Percentiles rank a stretch among this genome's conserved stretches.
phyloP scores from a whole-genome alignment of 768 basidiomycete species.

The Kwoniella shandongensis region DNA sequence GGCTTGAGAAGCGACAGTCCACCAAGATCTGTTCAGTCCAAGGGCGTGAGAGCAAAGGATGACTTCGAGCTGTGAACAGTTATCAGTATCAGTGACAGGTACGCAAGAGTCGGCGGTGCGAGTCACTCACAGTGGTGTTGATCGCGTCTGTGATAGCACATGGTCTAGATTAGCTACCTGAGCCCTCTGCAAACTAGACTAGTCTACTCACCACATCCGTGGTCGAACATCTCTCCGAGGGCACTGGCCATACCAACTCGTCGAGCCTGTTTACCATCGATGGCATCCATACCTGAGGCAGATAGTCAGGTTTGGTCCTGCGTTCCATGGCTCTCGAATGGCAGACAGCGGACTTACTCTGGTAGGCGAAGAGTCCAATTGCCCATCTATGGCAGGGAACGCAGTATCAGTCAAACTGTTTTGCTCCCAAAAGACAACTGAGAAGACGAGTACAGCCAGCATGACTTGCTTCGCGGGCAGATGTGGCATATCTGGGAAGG shows the following conservation, averaged over 20 bases:
- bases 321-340: not conserved
- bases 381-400: constrained; percentile 84
- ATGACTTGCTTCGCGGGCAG: no score
- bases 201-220: constrained; percentile 60
- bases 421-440: no score
- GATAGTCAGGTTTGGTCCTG: not conserved
- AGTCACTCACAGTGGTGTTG: constrained; percentile 75
- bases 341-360: constrained; percentile 56
- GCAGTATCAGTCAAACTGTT: no score
- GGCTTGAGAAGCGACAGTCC: constrained; percentile 86
- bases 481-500: not conserved
- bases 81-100: constrained; percentile 2
- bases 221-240: constrained; percentile 96
- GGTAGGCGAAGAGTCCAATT: constrained; percentile 84
- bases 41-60: constrained; percentile 79
- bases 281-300: constrained; percentile 30
- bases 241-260: constrained; percentile 97
- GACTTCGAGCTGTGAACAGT: constrained; percentile 68
- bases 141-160: constrained; percentile 64
- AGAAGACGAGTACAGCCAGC: no score
- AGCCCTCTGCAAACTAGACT: not conserved
- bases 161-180: not conserved
- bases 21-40: constrained; percentile 91
- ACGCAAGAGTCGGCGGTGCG: constrained; percentile 5
- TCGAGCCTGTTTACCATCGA: constrained; percentile 78